Evolutionary conservation across 1,284 basidiomycete genomes (phyloP), one percentile per base, ranked within the genome.

Genomic region (Athelia psychrophila): DNA sequence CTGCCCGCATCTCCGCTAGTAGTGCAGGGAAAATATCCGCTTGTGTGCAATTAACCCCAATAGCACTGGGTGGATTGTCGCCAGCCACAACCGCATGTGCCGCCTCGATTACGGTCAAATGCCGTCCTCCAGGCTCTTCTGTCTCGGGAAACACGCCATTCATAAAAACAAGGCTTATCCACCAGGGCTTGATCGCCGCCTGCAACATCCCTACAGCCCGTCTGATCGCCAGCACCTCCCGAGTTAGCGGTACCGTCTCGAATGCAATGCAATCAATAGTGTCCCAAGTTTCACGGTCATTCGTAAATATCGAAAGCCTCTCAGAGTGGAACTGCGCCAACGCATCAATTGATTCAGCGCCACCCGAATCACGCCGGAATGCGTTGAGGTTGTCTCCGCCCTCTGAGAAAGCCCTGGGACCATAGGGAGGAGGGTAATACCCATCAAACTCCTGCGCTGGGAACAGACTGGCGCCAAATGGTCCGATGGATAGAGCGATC

Each of bases 361-460:
- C 71, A 6, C 58, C 57, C 48, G 57, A 58, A 8, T 67, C 69
- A 15, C 65, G 61, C 2, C 65, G 65, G 58, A 81, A 84, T 2
- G 71, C 66, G 47, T 80, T 83, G 44, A 56, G 61, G 52, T 79
- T 78, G 3, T 58, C 57, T 22, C 57, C 59, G 2, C 58, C 62
- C 1, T 63, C 44, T 0, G 63, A 60, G 55, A 72, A 78, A 2
- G 61, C 74, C 49, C 64, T 67, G 0, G 87, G 89, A 0, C 89
- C 89, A 58, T 80, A 90, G 0, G 88, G 88, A 0, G 85, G 83
- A 1, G 90, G 88, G 60, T 91, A 92, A 56, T 80, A 72, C 5
- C 87, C 90, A 53, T 78, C 75, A 60, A 85, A 92, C 63, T 93
- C 90, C 58, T 91, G 86, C 24, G 84, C 79, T 0, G 85, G 83